phyloP scores from a whole-genome alignment of 225 moss, liverwort and hornwort species.

The Pseudisothecium myosuroides region DNA sequence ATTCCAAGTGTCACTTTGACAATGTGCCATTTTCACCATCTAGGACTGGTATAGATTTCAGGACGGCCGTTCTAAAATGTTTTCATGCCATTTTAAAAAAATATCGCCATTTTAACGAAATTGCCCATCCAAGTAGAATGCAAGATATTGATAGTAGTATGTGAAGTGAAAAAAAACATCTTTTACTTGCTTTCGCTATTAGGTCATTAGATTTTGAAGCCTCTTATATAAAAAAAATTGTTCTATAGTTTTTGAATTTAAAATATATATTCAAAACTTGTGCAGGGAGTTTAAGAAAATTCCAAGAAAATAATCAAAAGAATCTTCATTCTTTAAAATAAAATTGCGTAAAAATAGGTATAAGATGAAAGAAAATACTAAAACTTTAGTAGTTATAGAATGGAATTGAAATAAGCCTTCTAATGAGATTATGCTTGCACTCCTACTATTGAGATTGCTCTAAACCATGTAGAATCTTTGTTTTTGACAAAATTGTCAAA shows the following conservation, averaged over 20 bases:
- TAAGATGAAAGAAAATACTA: background rate
- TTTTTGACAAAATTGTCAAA: background rate
- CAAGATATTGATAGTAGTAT: background rate
- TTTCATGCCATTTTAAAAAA: too few species aligned
- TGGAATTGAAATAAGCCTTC: background rate
- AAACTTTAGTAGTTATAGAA: background rate
- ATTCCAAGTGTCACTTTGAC: too few species aligned
- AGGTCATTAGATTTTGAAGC: background rate
- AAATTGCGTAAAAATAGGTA: background rate
- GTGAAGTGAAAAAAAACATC: background rate
- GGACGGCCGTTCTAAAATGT: too few species aligned
- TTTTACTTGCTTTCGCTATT: too few species aligned
- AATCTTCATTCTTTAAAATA: background rate
- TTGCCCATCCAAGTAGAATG: too few species aligned
- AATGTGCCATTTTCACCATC: too few species aligned
- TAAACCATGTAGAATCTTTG: background rate
- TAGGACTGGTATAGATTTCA: too few species aligned
- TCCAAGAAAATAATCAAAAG: background rate
- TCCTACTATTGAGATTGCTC: background rate
- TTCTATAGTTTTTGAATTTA: background rate
- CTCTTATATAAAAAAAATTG: background rate
- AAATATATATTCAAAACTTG: background rate
- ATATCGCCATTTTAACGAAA: too few species aligned
- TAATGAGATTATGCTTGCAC: too few species aligned
- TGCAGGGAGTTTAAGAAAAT: background rate